Conservation (phyloP, 1,284 basidiomycete genomes). For the Meira nashicola region DNA sequence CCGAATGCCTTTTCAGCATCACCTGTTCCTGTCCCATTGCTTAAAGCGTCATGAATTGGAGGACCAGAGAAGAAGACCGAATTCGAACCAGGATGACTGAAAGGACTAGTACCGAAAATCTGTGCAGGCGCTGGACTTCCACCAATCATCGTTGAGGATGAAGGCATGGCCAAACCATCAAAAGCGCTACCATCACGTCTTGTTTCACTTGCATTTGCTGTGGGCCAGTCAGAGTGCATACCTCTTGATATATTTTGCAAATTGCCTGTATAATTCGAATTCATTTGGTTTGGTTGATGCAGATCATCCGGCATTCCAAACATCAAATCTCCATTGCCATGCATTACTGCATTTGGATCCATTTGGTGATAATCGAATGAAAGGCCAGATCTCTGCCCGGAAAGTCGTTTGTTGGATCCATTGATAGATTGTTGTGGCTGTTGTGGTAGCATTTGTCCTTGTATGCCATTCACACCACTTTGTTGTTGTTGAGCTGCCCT, state of each 20-base stretch:
- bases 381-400: too few species aligned
- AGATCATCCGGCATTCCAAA: conserved; percentile 64
- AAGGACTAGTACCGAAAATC: conserved; percentile 48
- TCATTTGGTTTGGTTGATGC: conserved; percentile 12
- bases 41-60: neutral
- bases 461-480: conserved; percentile 15
- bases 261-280: neutral
- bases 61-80: conserved; percentile 39
- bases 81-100: conserved; percentile 46
- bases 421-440: neutral
- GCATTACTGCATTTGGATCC: conserved; percentile 7
- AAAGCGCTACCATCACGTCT: neutral
- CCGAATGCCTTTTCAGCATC: too few species aligned
- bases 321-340: conserved; percentile 60
- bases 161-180: neutral
- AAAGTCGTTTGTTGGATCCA: too few species aligned
- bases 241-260: neutral
- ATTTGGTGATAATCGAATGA: conserved; percentile 8
- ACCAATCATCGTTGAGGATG: neutral
- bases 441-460: conserved; percentile 18
- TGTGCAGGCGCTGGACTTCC: conserved; percentile 54
- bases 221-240: neutral
- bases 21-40: too few species aligned
- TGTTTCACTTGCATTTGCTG: neutral
- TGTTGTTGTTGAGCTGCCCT: conserved; percentile 73